Evolutionary conservation across 257 asterid genomes (phyloP).

Genomic region (Lithospermum erythrorhizon): DNA sequence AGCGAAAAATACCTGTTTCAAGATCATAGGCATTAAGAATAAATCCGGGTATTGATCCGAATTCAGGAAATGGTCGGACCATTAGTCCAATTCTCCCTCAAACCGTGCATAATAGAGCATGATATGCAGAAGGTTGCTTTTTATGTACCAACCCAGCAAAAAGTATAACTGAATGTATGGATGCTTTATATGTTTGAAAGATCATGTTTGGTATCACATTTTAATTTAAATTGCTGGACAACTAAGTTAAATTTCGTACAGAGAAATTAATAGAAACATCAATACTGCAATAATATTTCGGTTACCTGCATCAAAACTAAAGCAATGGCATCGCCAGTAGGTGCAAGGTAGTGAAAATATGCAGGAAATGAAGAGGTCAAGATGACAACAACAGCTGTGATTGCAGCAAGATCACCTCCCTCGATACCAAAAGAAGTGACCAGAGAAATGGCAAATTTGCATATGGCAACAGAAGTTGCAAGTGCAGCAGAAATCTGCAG

Average conservation of each 20-base stretch:
- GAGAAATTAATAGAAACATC: too few relatives aligned
- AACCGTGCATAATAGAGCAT: too few relatives aligned
- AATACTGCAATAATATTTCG: too few relatives aligned
- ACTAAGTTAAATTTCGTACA: too few relatives aligned
- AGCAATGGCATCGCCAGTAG: conserved; percentile 62
- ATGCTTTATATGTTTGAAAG: too few relatives aligned
- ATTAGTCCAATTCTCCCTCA: too few relatives aligned
- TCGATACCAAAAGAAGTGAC: conserved; percentile 25
- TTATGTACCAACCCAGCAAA: too few relatives aligned
- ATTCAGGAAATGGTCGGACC: neutral
- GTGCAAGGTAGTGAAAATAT: conserved; percentile 51
- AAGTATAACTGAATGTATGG: too few relatives aligned
- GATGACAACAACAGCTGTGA: conserved; percentile 57
- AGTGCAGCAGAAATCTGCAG: conserved; percentile 52
- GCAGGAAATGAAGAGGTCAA: conserved; percentile 55
- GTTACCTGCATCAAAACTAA: conserved; percentile 62
- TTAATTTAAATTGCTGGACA: too few relatives aligned
- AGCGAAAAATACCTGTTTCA: conserved; percentile 57
- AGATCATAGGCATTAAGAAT: conserved; percentile 1
- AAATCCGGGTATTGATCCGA: neutral
- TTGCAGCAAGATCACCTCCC: conserved; percentile 63
- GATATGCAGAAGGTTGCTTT: too few relatives aligned
- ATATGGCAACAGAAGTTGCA: conserved; percentile 56
- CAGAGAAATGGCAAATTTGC: conserved; percentile 46
- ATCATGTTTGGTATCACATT: too few relatives aligned